Conservation (phyloP, 139 green algal genomes). For the Desmodesmus armatus region DNA sequence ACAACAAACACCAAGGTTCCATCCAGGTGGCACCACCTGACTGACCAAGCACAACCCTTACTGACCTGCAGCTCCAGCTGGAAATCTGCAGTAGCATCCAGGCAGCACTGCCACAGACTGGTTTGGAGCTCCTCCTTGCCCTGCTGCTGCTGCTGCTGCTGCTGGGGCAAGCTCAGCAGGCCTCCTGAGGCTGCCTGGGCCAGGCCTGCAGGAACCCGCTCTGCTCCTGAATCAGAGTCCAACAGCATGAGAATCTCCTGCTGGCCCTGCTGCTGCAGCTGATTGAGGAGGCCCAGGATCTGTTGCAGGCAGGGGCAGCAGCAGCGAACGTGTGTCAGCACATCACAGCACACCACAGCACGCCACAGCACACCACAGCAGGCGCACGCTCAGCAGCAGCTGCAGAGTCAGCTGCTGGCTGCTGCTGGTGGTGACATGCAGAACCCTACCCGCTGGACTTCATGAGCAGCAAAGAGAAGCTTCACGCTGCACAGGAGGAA, state of each 20-base stretch:
- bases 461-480: too few species aligned
- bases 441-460: background rate
- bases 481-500: too few species aligned
- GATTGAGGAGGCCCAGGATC: background rate
- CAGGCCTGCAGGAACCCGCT: background rate
- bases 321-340: conserved; percentile 2
- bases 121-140: too few species aligned
- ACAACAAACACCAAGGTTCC: too few species aligned
- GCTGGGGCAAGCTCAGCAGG: background rate
- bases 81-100: too few species aligned
- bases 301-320: background rate
- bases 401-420: background rate
- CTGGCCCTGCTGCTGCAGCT: conserved; percentile 28
- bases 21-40: too few species aligned
- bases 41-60: too few species aligned
- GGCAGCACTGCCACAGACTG: too few species aligned
- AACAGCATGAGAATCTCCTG: background rate
- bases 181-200: too few species aligned
- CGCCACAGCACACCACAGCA: too few species aligned
- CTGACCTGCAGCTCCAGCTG: too few species aligned
- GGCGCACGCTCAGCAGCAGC: background rate
- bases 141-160: background rate
- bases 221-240: background rate
- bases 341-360: too few species aligned
- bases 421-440: background rate